Conservation (phyloP, 352 stramenopile genomes). For the Globisporangium camurandrum region DNA sequence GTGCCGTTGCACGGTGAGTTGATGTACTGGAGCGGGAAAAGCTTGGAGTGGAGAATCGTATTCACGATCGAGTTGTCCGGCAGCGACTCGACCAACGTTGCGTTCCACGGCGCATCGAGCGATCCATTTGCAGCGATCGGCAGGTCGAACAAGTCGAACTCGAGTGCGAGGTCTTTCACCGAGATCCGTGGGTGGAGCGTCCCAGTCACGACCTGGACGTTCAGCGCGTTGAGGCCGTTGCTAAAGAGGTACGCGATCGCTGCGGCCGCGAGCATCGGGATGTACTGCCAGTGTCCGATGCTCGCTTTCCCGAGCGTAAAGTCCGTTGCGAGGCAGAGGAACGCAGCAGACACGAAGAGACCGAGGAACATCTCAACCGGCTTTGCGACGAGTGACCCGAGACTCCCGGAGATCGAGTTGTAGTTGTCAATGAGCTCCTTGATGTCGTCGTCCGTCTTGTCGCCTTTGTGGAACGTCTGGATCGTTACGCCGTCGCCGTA, state of each 20-base stretch:
- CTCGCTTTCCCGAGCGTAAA: neutral
- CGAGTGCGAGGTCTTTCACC: neutral
- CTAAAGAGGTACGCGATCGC: constrained; percentile 4
- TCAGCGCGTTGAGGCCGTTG: constrained; percentile 11
- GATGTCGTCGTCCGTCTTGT: neutral
- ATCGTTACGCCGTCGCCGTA: neutral
- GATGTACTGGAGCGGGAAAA: neutral
- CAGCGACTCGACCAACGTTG: neutral
- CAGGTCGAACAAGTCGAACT: neutral
- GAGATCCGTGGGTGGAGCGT: neutral
- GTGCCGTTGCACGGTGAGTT: neutral
- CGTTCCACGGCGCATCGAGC: neutral
- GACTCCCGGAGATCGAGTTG: constrained; percentile 5
- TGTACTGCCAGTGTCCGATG: constrained; percentile 3
- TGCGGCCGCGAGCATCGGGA: neutral
- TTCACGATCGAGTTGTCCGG: constrained; percentile 5
- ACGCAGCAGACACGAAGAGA: neutral
- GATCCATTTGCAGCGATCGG: neutral
- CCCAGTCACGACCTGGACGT: neutral
- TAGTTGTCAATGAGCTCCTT: constrained; percentile 6
- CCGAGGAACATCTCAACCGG: constrained; percentile 6
- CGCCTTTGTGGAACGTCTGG: neutral
- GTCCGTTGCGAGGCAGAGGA: constrained; percentile 6
- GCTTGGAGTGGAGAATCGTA: constrained; percentile 12
- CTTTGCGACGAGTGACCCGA: constrained; percentile 3